Percentiles rank a stretch among this genome's conserved stretches.
Conservation (phyloP, 768 basidiomycete genomes). For the Mycena floridula region DNA sequence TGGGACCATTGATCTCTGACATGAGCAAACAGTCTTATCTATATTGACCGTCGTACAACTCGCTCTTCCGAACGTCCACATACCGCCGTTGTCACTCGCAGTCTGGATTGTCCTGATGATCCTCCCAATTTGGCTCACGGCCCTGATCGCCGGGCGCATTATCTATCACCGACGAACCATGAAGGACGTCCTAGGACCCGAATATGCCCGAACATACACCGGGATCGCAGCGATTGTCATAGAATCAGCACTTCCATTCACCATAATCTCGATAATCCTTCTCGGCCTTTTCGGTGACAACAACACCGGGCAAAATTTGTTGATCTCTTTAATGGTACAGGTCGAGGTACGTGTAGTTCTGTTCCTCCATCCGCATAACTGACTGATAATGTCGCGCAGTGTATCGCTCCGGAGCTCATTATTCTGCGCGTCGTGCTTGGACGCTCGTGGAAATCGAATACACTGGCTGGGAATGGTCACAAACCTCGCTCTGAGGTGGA, state of each 20-base stretch:
- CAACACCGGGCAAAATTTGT: constrained; percentile 16
- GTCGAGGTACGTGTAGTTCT: constrained; percentile 10
- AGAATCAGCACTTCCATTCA: constrained; percentile 29
- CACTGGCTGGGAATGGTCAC: constrained; percentile 1
- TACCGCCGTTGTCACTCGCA: constrained; percentile 23
- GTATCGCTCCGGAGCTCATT: constrained; percentile 27
- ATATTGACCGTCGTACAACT: constrained; percentile 25
- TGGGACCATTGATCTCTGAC: too few relatives aligned
- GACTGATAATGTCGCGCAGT: constrained; percentile 11
- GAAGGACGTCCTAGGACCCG: constrained; percentile 14
- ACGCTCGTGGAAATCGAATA: constrained; percentile 23
- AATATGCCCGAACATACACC: constrained; percentile 23
- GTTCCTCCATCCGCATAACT: not conserved
- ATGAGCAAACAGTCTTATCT: constrained; percentile 24
- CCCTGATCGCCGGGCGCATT: constrained; percentile 25
- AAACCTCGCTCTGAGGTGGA: too few relatives aligned
- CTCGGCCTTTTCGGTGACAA: constrained; percentile 14
- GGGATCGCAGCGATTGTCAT: constrained; percentile 24
- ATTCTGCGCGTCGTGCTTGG: constrained; percentile 25
- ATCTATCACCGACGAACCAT: constrained; percentile 19
- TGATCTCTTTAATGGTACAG: constrained; percentile 18
- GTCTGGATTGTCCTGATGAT: constrained; percentile 28
- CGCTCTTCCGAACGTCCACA: constrained; percentile 18
- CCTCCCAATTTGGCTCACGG: constrained; percentile 22
- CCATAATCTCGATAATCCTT: constrained; percentile 22